Base-by-base conservation (phyloP, 331 rosid genomes). In the Quercus tomentella region DNA sequence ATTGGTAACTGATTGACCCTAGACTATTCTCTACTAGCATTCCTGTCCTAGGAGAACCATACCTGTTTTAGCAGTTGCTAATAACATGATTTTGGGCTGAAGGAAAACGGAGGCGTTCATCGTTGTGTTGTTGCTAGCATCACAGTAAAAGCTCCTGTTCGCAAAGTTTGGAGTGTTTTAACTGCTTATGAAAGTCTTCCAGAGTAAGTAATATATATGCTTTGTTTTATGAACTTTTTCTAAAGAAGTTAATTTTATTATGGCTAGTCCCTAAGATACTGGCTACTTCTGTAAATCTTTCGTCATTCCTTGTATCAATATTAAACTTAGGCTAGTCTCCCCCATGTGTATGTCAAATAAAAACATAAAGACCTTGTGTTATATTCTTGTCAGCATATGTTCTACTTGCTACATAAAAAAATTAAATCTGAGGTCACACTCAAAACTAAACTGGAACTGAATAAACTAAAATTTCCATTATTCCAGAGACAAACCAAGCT, bases 21-120 rank as follows among this genome's bases (percentile, higher is more conserved):
- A 14, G 82, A 79, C 76, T 82, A 56, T 63, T 78, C 35, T 72
- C 25, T 33, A 49, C 52, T 80, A 75, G 49, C 76, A 56, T 77
- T 75, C 72, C 60, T 45, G 60, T 79, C 62, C 61, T 65, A 68
- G 72, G 56, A 45, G 31, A 63, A 33, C 79, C 60, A 54, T 33
- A 80, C 55, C 79, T 67, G 45, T 86, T 51, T 28, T 75, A 60
- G 21, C 49, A 66, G n/a, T 76, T 83, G 43, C 81, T 35, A 75
- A 73, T 65, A 41, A 82, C 77, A 73, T 83, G n/a, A 51, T 79
- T 86, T 85, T 84, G 72, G 78, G 70, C 68, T 86, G 84, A 95
- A 95, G 99, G 97, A 95, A 92, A 91, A 95, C 75, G 99, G 99
- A 79, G 99, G 97, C 4, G 97, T 93, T 65, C 99, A 95, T 90